Percentiles rank a stretch among this genome's conserved stretches.
Conservation (phyloP, 768 basidiomycete genomes). For the Hypsizygus marmoreus region DNA sequence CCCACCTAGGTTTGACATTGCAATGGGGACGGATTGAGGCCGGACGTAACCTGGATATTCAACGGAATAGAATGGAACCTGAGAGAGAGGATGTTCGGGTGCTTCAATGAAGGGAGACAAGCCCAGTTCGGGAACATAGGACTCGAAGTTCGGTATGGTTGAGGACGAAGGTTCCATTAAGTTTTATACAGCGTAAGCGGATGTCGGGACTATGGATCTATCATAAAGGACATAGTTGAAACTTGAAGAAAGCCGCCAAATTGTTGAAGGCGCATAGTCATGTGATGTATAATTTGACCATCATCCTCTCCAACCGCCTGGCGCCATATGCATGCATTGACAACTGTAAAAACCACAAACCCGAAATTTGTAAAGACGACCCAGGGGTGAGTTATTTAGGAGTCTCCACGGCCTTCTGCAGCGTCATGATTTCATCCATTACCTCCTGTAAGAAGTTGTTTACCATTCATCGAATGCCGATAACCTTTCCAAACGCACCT, state of each 20-base stretch:
- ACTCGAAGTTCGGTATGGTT: neutral
- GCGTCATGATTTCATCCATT: conserved; percentile 42
- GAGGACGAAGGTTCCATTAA: conserved; percentile 17
- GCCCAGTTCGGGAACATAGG: neutral
- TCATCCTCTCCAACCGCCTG: no score
- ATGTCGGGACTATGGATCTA: no score
- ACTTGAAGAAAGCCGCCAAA: no score
- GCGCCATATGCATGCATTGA: no score
- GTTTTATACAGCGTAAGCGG: neutral
- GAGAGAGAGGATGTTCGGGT: conserved; percentile 48
- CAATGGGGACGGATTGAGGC: conserved; percentile 57
- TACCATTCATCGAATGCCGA: neutral
- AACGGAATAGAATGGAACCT: conserved; percentile 70
- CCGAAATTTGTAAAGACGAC: no score
- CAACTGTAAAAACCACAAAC: no score
- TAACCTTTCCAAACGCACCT: conserved; percentile 38
- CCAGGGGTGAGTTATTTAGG: conserved; percentile 12
- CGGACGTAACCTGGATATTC: conserved; percentile 91
- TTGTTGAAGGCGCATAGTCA: no score
- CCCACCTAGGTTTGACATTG: conserved; percentile 69
- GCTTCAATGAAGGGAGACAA: conserved; percentile 17
- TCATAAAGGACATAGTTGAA: no score
- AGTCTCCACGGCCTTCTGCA: conserved; percentile 22
- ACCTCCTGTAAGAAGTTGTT: conserved; percentile 40
- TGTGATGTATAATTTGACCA: no score